Conservation (phyloP, 805 yeast species). For the Schwanniomyces occidentalis region DNA sequence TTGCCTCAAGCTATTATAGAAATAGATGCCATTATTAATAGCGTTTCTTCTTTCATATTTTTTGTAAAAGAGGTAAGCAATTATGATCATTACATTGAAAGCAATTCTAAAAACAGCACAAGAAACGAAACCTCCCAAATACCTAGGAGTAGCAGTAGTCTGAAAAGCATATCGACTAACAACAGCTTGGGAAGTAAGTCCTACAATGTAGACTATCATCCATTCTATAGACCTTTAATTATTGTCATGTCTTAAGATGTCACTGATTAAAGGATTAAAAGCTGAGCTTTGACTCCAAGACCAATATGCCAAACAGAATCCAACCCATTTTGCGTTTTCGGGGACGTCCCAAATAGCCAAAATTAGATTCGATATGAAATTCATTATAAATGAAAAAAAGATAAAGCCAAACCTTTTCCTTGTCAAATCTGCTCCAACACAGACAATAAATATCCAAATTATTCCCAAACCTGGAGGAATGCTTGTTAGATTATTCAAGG, state of each 20-base stretch:
- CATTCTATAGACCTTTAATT: constrained; percentile 21
- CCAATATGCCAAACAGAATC: constrained; percentile 17
- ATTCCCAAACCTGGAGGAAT: constrained; percentile 52
- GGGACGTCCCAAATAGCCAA: constrained; percentile 22
- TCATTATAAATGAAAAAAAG: constrained; percentile 18
- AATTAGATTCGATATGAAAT: constrained; percentile 16
- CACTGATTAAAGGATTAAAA: constrained; percentile 19
- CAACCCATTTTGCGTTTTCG: constrained; percentile 21
- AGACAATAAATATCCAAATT: constrained; percentile 44
- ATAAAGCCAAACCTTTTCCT: constrained; percentile 20
- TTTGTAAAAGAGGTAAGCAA: constrained; percentile 40
- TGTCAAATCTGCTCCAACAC: constrained; percentile 53
- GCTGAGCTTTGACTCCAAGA: constrained; percentile 22
- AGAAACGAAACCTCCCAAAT: constrained; percentile 47
- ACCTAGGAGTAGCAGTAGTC: constrained; percentile 54
- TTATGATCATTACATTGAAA: constrained; percentile 18
- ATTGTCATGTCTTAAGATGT: constrained; percentile 19
- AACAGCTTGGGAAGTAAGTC: constrained; percentile 34
- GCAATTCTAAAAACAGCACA: constrained; percentile 41
- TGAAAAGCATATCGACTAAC: constrained; percentile 40
- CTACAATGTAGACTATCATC: constrained; percentile 16
- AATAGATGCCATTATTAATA: constrained; percentile 46
- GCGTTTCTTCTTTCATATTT: constrained; percentile 49
- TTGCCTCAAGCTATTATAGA: constrained; percentile 46
- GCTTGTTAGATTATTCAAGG: constrained; percentile 43